Evolutionary conservation across 1,139 yeast species (phyloP).

Genomic region (Protomyces gravidus): DNA sequence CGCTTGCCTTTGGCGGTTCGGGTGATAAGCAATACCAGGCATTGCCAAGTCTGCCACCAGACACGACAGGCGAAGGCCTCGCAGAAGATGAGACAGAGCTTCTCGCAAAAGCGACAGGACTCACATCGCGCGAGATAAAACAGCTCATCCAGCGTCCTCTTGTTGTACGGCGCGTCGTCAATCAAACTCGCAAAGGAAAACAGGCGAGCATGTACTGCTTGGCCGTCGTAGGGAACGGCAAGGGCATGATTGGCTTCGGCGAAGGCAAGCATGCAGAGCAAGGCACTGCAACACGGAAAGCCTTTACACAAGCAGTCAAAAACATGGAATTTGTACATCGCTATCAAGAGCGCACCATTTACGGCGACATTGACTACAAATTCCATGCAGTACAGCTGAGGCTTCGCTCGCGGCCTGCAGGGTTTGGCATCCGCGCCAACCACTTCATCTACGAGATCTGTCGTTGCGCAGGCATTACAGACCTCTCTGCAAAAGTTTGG

Average conservation of each 20-base stretch:
- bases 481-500: conserved; percentile 83
- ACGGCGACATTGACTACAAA: conserved; percentile 76
- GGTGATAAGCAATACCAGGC: not conserved
- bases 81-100: conserved; percentile 25
- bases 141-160: conserved; percentile 27
- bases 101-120: conserved; percentile 22
- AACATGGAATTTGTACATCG: conserved; percentile 78
- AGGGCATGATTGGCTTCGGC: conserved; percentile 93
- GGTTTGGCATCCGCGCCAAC: conserved; percentile 84
- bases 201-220: conserved; percentile 77
- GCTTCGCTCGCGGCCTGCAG: conserved; percentile 78
- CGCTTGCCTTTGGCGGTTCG: not conserved
- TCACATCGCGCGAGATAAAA: conserved; percentile 21
- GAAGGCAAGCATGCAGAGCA: conserved; percentile 88
- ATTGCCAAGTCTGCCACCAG: conserved; percentile 20
- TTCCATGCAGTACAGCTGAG: conserved; percentile 81
- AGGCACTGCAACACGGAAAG: conserved; percentile 73
- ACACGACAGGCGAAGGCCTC: conserved; percentile 25
- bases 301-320: conserved; percentile 92
- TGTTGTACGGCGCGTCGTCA: conserved; percentile 62
- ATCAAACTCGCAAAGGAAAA: conserved; percentile 92
- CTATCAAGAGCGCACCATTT: conserved; percentile 84
- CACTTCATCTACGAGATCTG: conserved; percentile 88
- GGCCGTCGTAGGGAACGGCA: conserved; percentile 87
- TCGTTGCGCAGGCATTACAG: conserved; percentile 91